Evolutionary conservation across 1,284 basidiomycete species (phyloP), one percentile per base, ranked within the genome.

Genomic region (Bjerkandera adusta): DNA sequence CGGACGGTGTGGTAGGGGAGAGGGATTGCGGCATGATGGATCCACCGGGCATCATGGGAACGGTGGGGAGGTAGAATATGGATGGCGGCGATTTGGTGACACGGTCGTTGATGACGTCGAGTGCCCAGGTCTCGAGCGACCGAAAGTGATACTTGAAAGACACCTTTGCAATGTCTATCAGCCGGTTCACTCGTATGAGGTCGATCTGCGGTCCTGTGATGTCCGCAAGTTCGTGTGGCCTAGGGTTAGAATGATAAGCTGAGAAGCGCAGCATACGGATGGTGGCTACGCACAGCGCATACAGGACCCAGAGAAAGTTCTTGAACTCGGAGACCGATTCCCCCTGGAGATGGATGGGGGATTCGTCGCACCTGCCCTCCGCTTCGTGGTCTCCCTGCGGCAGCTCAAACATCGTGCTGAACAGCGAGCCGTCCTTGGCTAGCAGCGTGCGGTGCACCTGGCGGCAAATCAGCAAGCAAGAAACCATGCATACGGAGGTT

Each of bases 141-240:
- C 79, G 83, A 73, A 86, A 85, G 27, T 77, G 73, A 55, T 85
- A 85, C 63, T 86, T 85, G 66, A 77, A 79, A 21, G 81, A 70
- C 7, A 84, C 68, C 13, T 71, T 71, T 4, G 79, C 78, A 48
- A 86, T 77, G 56, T 82, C 76, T 51, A 83, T 77, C 18, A 86
- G 72, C 20, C 71, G 71, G 30, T 65, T 63, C 7, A 85, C 69
- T 48, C 81, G 69, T n/a, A 73, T 66, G 30, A 63, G 62, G 25
- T 70, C 63, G 12, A 72, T 70, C 22, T 48, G 44, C 13, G 54
- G 43, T 3, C 13, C 25, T 21, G 71, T 73, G 13, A 77, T 65
- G 32, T 65, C 55, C 47, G 65, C 65, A 15, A 85, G 65, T 51
- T 85, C 82, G 15, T 73, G 75, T 3, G 84, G 84, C 29, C 29